Percentiles rank a stretch among this genome's conserved stretches.
phyloP scores from a whole-genome alignment of 805 yeast genomes.

The Maudiozyma pseudohumilis region DNA sequence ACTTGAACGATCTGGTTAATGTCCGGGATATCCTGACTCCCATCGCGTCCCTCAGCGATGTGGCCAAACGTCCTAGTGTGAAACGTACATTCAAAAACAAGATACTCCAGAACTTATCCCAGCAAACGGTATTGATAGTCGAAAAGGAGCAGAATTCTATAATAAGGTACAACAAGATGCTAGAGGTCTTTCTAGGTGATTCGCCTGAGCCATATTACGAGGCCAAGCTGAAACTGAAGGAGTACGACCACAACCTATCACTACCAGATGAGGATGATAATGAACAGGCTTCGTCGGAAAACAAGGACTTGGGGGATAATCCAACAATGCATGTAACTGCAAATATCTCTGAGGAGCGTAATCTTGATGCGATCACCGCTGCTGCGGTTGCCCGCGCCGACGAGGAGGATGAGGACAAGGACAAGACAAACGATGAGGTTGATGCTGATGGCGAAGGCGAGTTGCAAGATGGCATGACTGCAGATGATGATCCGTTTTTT shows the following conservation, averaged over 20 bases:
- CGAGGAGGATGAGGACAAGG: slow-evolving; percentile 7
- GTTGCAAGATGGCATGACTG: slow-evolving; percentile 4
- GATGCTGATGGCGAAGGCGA: slow-evolving; percentile 11
- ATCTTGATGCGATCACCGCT: background rate
- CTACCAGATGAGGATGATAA: slow-evolving; percentile 21
- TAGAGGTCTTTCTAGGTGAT: slow-evolving; percentile 80
- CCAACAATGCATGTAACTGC: background rate
- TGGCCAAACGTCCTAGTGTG: slow-evolving; percentile 60
- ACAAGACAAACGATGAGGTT: slow-evolving; percentile 2
- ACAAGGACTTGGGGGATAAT: background rate
- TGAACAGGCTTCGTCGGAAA: slow-evolving; percentile 13
- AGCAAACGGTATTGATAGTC: slow-evolving; percentile 65
- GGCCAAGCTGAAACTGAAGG: slow-evolving; percentile 53
- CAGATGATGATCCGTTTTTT: slow-evolving; percentile 52
- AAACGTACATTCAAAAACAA: slow-evolving; percentile 52
- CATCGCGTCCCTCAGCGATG: slow-evolving; percentile 68
- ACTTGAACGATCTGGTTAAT: slow-evolving; percentile 41
- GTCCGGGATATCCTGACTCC: slow-evolving; percentile 62
- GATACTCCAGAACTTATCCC: slow-evolving; percentile 52
- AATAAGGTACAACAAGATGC: slow-evolving; percentile 56
- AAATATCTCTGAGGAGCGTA: slow-evolving; percentile 9
- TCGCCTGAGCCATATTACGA: slow-evolving; percentile 62
- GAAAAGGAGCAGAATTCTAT: slow-evolving; percentile 74
- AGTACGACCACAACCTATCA: slow-evolving; percentile 54
- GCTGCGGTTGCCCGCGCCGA: background rate